phyloP scores from a whole-genome alignment of 805 yeast genomes.

The Starmerella riodocensis region DNA sequence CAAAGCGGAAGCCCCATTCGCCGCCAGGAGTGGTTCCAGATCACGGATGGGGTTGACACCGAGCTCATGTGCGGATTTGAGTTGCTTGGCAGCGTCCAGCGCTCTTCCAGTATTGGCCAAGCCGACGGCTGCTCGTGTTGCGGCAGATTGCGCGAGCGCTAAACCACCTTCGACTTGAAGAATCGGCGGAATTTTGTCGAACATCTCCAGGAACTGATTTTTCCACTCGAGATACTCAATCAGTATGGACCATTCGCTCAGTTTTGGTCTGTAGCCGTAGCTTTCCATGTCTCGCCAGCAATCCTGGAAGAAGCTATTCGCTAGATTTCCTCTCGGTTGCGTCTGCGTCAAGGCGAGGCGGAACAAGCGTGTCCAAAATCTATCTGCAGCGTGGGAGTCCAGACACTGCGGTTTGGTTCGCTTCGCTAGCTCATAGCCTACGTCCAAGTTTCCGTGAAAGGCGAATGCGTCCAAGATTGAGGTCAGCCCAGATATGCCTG shows the following conservation, averaged over 20 bases:
- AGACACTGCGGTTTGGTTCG: constrained; percentile 12
- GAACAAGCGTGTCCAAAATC: constrained; percentile 22
- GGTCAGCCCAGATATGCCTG: constrained; percentile 19
- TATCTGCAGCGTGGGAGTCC: constrained; percentile 10
- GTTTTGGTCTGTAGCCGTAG: constrained; percentile 10
- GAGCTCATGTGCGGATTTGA: constrained; percentile 14
- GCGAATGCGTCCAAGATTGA: constrained; percentile 23
- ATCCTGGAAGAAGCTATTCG: constrained; percentile 9
- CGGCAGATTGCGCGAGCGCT: constrained; percentile 10
- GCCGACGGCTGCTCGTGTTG: constrained; percentile 16
- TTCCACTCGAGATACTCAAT: constrained; percentile 15
- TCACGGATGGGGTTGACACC: constrained; percentile 18
- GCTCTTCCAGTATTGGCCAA: constrained; percentile 18
- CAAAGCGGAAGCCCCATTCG: constrained; percentile 16
- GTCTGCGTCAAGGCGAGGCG: constrained; percentile 16
- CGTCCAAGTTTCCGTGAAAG: constrained; percentile 18
- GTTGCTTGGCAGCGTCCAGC: constrained; percentile 16
- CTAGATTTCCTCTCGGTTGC: constrained; percentile 14
- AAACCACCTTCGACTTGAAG: constrained; percentile 4
- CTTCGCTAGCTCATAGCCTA: constrained; percentile 20
- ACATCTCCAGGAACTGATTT: constrained; percentile 17
- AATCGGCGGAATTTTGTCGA: constrained; percentile 10
- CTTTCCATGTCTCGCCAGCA: constrained; percentile 15
- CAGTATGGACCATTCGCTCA: constrained; percentile 17
- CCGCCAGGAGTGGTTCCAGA: constrained; percentile 13